Conservation (phyloP, 352 stramenopile species). For the Phytophthora macrochlamydospora region DNA sequence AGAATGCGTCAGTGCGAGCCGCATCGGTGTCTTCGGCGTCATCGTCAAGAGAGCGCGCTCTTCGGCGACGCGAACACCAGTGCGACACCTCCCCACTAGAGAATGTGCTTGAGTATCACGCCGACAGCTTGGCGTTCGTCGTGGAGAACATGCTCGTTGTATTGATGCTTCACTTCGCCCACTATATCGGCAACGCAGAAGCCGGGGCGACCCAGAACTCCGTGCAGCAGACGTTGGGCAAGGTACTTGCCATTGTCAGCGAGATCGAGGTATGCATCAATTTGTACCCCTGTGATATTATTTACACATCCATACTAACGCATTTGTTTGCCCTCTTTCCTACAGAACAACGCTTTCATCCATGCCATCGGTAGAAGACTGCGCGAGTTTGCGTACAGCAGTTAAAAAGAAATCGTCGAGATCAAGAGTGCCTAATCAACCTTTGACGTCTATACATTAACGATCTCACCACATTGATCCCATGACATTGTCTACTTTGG, state of each 20-base stretch:
- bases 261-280: constrained; percentile 65
- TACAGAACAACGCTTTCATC: constrained; percentile 69
- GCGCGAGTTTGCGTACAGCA: constrained; percentile 55
- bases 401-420: constrained; percentile 13
- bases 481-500: constrained; percentile 19
- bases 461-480: not conserved
- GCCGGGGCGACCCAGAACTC: constrained; percentile 17
- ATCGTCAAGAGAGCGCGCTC: constrained; percentile 24
- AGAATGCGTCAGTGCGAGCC: constrained; percentile 16
- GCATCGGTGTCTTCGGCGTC: constrained; percentile 21
- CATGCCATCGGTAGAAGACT: constrained; percentile 72
- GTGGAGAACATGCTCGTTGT: constrained; percentile 82
- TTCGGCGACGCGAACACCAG: constrained; percentile 41
- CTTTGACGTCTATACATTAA: constrained; percentile 32
- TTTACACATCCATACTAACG: constrained; percentile 10
- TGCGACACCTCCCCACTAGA: constrained; percentile 48
- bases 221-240: constrained; percentile 64
- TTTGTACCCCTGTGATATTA: not conserved
- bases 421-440: constrained; percentile 2
- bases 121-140: constrained; percentile 75
- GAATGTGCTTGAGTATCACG: constrained; percentile 77
- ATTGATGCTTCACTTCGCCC: constrained; percentile 69
- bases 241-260: constrained; percentile 67
- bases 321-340: not conserved
- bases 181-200: constrained; percentile 56